phyloP scores from a whole-genome alignment of 805 yeast species.

The Hyphopichia homilentoma region DNA sequence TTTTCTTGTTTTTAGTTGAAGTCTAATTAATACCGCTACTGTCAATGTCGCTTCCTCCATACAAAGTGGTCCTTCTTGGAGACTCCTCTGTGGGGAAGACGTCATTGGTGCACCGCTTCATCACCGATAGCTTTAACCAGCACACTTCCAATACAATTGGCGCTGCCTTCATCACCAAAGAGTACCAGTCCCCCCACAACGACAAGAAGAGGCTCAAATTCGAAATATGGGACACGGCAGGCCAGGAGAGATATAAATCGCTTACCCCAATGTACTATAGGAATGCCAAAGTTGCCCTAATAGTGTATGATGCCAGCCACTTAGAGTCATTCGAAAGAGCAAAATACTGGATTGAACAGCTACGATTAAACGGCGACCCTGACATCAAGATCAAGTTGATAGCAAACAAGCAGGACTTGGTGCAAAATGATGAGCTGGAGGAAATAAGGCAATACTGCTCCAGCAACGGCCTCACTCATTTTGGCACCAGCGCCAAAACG shows the following conservation, averaged over 20 bases:
- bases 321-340: slow-evolving; percentile 59
- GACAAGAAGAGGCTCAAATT: slow-evolving; percentile 49
- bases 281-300: slow-evolving; percentile 65
- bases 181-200: slow-evolving; percentile 26
- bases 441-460: slow-evolving; percentile 14
- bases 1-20: too few relatives aligned
- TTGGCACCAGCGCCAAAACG: slow-evolving; percentile 64
- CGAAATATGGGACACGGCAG: slow-evolving; percentile 95
- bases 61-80: slow-evolving; percentile 43
- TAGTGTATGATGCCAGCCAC: slow-evolving; percentile 78
- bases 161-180: slow-evolving; percentile 93
- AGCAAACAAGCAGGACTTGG: slow-evolving; percentile 80
- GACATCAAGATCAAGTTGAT: slow-evolving; percentile 45
- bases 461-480: slow-evolving; percentile 16
- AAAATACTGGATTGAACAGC: slow-evolving; percentile 86
- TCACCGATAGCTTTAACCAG: slow-evolving; percentile 65
- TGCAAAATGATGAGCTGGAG: slow-evolving; percentile 9
- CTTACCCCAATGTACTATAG: slow-evolving; percentile 46
- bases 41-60: slow-evolving; percentile 23
- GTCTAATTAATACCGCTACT: too few relatives aligned
- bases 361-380: slow-evolving; percentile 28
- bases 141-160: slow-evolving; percentile 92
- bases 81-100: slow-evolving; percentile 63
- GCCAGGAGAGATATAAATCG: slow-evolving; percentile 55
- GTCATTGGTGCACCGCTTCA: slow-evolving; percentile 81